These are phyloP conservation scores for Glebionis coronaria DNA, from an alignment of 129 eudicot species.

Conservation along the genomic window DNA sequence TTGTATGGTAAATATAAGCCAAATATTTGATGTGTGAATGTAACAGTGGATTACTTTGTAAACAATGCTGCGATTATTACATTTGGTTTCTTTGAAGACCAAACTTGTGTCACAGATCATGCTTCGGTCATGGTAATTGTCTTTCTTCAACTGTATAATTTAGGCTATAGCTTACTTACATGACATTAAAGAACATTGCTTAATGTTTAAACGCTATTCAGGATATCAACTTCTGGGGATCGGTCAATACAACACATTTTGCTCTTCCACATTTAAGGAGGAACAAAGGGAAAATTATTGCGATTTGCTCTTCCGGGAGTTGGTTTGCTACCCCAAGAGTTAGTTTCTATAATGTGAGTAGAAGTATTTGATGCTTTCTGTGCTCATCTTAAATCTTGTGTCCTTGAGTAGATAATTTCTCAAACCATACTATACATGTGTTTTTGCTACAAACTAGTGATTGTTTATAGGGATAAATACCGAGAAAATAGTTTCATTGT, in stretches of 20 bases:
- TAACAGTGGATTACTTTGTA: slow-evolving; percentile 74
- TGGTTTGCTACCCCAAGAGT: slow-evolving; percentile 53
- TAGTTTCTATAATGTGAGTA: slow-evolving; percentile 46
- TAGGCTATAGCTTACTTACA: not conserved
- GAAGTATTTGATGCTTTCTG: not conserved
- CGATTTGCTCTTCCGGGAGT: slow-evolving; percentile 39
- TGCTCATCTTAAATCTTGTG: too few species aligned
- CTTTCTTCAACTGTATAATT: not conserved
- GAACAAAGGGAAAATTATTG: slow-evolving; percentile 50
- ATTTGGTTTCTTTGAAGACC: slow-evolving; percentile 40
- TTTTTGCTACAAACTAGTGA: not conserved
- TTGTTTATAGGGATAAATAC: too few species aligned
- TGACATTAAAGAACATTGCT: not conserved
- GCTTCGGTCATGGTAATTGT: slow-evolving; percentile 44
- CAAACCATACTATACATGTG: not conserved
- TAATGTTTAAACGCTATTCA: not conserved
- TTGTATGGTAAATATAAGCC: too few species aligned
- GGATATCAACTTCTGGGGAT: slow-evolving; percentile 75
- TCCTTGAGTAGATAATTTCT: not conserved
- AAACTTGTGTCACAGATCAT: slow-evolving; percentile 29
- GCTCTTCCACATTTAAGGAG: slow-evolving; percentile 52
- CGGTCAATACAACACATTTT: slow-evolving; percentile 43
- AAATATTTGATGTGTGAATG: not conserved
- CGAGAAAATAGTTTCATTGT: too few species aligned
- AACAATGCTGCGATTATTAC: slow-evolving; percentile 53